These are phyloP conservation scores for Penicillium riverlandense DNA, from an alignment of 495 filamentous ascomycete genomes.

Conservation along the genomic window DNA sequence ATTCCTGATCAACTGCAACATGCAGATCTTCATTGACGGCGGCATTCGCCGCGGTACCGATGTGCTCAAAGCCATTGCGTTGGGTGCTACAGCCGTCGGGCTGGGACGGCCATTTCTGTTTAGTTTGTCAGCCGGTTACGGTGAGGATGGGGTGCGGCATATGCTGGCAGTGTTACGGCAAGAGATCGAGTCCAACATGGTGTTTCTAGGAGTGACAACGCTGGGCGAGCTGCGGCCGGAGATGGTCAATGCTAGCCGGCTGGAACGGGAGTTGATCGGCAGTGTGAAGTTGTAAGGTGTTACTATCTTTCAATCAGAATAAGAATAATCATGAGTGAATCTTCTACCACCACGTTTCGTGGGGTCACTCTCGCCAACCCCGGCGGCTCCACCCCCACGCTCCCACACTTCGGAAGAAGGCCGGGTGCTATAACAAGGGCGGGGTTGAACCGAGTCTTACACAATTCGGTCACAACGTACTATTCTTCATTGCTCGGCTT, in stretches of 20 bases:
- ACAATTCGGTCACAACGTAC: neutral
- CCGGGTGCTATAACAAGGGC: neutral
- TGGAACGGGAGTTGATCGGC: constrained; percentile 29
- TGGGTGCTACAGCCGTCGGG: constrained; percentile 79
- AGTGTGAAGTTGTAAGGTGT: constrained; percentile 25
- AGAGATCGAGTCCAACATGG: constrained; percentile 35
- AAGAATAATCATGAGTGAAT: too few relatives aligned
- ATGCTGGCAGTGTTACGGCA: constrained; percentile 27
- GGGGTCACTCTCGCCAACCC: too few relatives aligned
- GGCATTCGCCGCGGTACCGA: constrained; percentile 79
- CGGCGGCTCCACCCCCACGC: constrained; percentile 1
- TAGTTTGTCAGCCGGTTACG: constrained; percentile 61
- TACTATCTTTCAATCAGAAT: neutral
- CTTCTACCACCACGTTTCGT: too few relatives aligned
- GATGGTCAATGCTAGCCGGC: constrained; percentile 28
- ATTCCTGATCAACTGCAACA: constrained; percentile 45
- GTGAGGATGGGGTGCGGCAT: constrained; percentile 24
- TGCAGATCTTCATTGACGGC: constrained; percentile 80
- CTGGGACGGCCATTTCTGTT: constrained; percentile 82
- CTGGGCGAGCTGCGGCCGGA: constrained; percentile 21
- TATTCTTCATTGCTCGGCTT: neutral
- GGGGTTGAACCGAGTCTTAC: neutral
- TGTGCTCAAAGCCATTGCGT: constrained; percentile 79
- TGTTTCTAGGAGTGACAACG: constrained; percentile 23
- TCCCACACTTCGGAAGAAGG: neutral